phyloP scores from a whole-genome alignment of 176 grass and related monocot genomes.

The Aegilops speltoides region DNA sequence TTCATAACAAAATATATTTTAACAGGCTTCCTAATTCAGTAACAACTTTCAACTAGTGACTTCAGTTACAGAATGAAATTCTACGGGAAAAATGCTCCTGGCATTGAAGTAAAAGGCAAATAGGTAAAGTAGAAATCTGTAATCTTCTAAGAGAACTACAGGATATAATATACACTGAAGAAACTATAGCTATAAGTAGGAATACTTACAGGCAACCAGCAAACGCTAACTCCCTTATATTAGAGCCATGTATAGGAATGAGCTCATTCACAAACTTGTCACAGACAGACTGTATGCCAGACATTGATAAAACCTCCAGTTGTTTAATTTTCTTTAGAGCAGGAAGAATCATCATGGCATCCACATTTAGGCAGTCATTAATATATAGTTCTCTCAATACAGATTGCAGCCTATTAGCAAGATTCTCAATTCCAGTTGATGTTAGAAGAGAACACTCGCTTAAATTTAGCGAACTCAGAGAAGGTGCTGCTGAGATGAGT shows the following conservation, averaged over 20 bases:
- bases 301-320: conserved; percentile 82
- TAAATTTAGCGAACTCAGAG: conserved; percentile 69
- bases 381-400: conserved; percentile 77
- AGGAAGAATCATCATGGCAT: conserved; percentile 74
- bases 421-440: conserved; percentile 60
- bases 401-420: conserved; percentile 47
- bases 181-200: conserved; percentile 8
- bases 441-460: conserved; percentile 85
- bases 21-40: not conserved
- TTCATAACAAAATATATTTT: not conserved
- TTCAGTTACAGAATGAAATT: not conserved
- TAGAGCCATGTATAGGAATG: conserved; percentile 64
- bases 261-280: conserved; percentile 79
- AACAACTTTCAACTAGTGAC: not conserved
- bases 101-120: not conserved
- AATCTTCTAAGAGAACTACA: conserved; percentile 2
- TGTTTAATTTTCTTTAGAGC: conserved; percentile 63
- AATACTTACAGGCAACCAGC: conserved; percentile 85
- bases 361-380: conserved; percentile 84
- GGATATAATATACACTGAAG: not conserved
- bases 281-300: conserved; percentile 63
- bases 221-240: conserved; percentile 72
- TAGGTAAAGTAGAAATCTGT: not conserved
- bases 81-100: not conserved
- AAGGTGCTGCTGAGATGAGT: conserved; percentile 68